Evolutionary conservation across 768 basidiomycete genomes (phyloP).

Genomic region (Boletus sensibilis): DNA sequence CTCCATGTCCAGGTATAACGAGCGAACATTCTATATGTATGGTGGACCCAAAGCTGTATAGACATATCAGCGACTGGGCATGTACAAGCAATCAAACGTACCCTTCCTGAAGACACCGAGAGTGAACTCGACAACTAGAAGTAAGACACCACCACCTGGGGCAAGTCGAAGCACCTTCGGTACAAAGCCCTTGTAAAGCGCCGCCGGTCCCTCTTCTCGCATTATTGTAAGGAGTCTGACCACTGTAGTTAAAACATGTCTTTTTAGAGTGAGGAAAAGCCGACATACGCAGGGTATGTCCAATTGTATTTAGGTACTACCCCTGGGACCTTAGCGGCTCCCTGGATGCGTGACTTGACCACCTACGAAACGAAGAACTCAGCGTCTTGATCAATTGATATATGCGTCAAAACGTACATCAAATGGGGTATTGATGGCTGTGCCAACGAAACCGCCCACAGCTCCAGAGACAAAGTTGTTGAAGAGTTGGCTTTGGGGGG

Average conservation of each 20-base stretch:
- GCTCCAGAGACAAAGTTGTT: constrained; percentile 94
- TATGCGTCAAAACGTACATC: constrained; percentile 38
- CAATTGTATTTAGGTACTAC: constrained; percentile 88
- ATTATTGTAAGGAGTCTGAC: constrained; percentile 66
- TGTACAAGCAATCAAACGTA: constrained; percentile 25
- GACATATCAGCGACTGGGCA: constrained; percentile 1
- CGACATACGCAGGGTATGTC: constrained; percentile 78
- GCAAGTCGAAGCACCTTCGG: constrained; percentile 95
- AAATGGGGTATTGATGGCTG: constrained; percentile 86
- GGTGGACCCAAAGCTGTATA: constrained; percentile 32
- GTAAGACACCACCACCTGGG: constrained; percentile 90
- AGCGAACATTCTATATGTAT: constrained; percentile 24
- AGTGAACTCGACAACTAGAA: constrained; percentile 92
- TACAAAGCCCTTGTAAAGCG: constrained; percentile 92
- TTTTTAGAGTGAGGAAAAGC: neutral
- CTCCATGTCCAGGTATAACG: neutral
- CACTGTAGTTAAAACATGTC: neutral
- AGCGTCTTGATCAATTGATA: neutral
- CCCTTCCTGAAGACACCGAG: constrained; percentile 73
- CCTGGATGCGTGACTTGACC: constrained; percentile 95
- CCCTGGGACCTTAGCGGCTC: constrained; percentile 60
- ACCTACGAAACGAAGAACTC: constrained; percentile 50
- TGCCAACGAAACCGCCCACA: constrained; percentile 88
- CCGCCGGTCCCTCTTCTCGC: constrained; percentile 81
- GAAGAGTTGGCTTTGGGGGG: constrained; percentile 63